A percentile compares a stretch with the other conserved stretches of the same genome.
These are phyloP conservation scores for Salinomyces thailandicus DNA, from an alignment of 2,329 filamentous ascomycete species.

Conservation along the genomic window DNA sequence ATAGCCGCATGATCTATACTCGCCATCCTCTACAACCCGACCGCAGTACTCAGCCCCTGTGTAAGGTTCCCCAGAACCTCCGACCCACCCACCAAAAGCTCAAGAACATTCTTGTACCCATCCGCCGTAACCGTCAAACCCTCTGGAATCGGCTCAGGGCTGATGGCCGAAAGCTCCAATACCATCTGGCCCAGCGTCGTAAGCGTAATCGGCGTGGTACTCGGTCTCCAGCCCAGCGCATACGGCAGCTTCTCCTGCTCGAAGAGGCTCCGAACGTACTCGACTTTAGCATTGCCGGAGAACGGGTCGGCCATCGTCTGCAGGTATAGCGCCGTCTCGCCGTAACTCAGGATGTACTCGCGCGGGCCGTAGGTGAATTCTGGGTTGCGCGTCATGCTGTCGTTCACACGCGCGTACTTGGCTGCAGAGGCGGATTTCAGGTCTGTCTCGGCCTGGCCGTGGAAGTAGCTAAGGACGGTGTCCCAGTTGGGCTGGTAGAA, in stretches of 20 bases:
- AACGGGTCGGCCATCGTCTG: slow-evolving; percentile 26
- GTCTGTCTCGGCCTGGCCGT: slow-evolving; percentile 16
- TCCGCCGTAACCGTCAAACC: slow-evolving; percentile 11
- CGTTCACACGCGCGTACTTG: slow-evolving; percentile 22
- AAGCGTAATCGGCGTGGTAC: slow-evolving; percentile 17
- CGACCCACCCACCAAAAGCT: slow-evolving; percentile 15
- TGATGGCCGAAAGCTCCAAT: slow-evolving; percentile 14
- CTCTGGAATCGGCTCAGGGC: slow-evolving; percentile 14
- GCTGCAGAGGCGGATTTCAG: slow-evolving; percentile 22
- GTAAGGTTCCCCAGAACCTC: slow-evolving; percentile 21
- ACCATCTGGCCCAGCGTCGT: slow-evolving; percentile 17
- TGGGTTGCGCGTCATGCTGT: slow-evolving; percentile 20
- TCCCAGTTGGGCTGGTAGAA: slow-evolving; percentile 28
- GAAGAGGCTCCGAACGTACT: slow-evolving; percentile 28
- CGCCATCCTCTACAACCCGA: slow-evolving; percentile 18
- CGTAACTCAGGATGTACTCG: slow-evolving; percentile 27
- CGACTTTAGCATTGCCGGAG: slow-evolving; percentile 24
- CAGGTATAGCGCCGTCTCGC: slow-evolving; percentile 30
- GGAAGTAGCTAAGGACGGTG: slow-evolving; percentile 19
- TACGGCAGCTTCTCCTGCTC: slow-evolving; percentile 30
- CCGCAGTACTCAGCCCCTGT: slow-evolving; percentile 12
- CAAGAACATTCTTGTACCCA: slow-evolving; percentile 11
- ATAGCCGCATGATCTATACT: no score
- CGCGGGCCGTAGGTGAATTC: slow-evolving; percentile 25
- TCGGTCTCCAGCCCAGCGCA: slow-evolving; percentile 26